Conservation (phyloP, 208 protist species). For the Leishmania braziliensis region DNA sequence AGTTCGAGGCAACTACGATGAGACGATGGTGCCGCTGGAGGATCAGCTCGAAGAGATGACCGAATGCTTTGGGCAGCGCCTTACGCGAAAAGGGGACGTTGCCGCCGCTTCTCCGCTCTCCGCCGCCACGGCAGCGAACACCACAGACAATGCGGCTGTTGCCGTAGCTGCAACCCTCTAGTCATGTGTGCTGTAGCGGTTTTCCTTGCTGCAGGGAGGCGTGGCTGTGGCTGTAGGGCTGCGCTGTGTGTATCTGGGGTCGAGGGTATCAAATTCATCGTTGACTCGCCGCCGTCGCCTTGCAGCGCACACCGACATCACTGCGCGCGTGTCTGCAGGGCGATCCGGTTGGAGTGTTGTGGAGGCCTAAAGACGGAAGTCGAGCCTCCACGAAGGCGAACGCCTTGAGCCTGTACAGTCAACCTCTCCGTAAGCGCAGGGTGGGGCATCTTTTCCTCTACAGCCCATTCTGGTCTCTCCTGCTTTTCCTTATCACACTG, state of each 20-base stretch:
- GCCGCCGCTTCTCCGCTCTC: not conserved
- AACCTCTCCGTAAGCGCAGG: not conserved
- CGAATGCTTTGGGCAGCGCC: conserved; percentile 46
- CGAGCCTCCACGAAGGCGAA: not conserved
- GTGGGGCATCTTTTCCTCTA: not conserved
- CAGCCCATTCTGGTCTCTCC: not conserved
- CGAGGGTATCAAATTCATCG: not conserved
- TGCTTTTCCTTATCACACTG: not conserved
- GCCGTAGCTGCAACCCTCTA: not conserved
- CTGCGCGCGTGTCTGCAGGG: not conserved
- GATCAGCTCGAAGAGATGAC: conserved; percentile 66
- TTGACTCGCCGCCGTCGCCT: not conserved
- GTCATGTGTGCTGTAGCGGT: not conserved
- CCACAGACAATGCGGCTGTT: not conserved
- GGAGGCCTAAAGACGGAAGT: not conserved
- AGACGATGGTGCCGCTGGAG: conserved; percentile 78
- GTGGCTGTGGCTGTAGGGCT: not conserved
- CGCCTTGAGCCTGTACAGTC: not conserved
- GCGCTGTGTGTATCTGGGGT: not conserved
- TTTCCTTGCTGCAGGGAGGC: not conserved
- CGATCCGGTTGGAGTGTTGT: not conserved
- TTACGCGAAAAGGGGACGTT: conserved; percentile 17
- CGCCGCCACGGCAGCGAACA: not conserved
- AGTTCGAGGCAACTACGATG: conserved; percentile 73
- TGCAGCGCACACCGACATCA: not conserved